Evolutionary conservation across 2,329 filamentous ascomycete species (phyloP), one percentile per base, ranked within the genome.

Genomic region (Penicillium sumatraense): DNA sequence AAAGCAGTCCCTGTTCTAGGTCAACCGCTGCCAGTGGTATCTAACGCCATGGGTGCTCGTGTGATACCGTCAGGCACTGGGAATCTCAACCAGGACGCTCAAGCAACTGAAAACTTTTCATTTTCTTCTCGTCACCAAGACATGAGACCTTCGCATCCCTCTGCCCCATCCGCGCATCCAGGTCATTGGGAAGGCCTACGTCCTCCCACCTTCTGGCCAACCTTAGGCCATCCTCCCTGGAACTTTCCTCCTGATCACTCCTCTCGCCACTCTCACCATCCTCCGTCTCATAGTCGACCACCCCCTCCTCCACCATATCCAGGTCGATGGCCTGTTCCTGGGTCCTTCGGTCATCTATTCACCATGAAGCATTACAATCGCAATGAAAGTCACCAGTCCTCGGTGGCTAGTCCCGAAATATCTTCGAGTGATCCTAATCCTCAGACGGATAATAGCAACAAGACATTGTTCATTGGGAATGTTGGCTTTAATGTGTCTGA

Each of bases 391-490:
- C n/a, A 41, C 14, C 21, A 40, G 2, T 23, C 51, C 46, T 9
- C 40, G 24, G 13, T 7, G 5, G 36, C 29, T 36, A 42, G 27
- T 13, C 3, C 9, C 14, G n/a, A 49, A 9, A 6, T 14, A 7
- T 16, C 44, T 23, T 26, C 36, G 3, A 44, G 11, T 13, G 31
- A 33, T 18, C 18, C 42, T 23, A 27, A 36, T 33, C 23, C n/a
- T 4, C 54, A 49, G 40, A 5, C 54, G 7, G 29, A 35, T 3
- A 23, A 33, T 29, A 54, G 23, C 29, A 55, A 58, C 11, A 64
- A 60, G 29, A 66, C 62, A 8, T 59, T 78, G 24, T 77, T 78
- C 50, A 69, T 78, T 47, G 73, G 75, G 3, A 76, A 76, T 52
- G 60, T 77, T n/a, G 71, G 72, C 9, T 71, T 68, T 51, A 66